Conservation (phyloP, 1,284 basidiomycete species). For the Agroathelia rolfsii region DNA sequence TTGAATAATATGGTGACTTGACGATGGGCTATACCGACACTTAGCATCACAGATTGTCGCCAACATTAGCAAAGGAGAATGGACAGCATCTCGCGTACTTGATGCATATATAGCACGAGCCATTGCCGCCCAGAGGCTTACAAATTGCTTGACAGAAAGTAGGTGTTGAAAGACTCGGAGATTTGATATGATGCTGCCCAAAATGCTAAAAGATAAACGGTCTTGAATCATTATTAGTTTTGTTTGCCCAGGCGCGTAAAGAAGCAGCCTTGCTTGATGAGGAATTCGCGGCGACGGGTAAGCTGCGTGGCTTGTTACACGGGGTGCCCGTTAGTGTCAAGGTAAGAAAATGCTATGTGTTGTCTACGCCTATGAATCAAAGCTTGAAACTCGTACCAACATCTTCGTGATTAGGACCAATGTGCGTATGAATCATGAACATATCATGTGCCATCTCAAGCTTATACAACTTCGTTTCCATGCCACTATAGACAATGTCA, state of each 20-base stretch:
- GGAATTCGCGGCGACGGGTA: slow-evolving; percentile 51
- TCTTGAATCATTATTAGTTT: slow-evolving; percentile 39
- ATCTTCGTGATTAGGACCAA: no score
- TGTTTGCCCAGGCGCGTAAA: slow-evolving; percentile 58
- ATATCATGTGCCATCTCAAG: no score
- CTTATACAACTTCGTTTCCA: slow-evolving; percentile 3
- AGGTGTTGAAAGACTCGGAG: no score
- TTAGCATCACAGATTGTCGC: slow-evolving; percentile 55
- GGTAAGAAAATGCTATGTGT: no score
- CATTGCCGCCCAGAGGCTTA: slow-evolving; percentile 48
- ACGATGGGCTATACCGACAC: no score
- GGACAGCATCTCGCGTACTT: slow-evolving; percentile 67
- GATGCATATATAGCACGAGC: slow-evolving; percentile 68
- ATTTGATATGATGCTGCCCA: no score
- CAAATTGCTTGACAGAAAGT: slow-evolving; percentile 79
- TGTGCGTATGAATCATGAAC: slow-evolving; percentile 41
- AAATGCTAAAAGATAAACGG: no score
- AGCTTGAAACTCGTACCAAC: no score
- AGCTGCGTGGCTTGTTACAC: slow-evolving; percentile 63
- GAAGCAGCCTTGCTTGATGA: slow-evolving; percentile 56
- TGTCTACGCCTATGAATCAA: no score
- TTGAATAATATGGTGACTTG: no score
- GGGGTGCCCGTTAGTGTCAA: slow-evolving; percentile 78
- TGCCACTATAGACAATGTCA: slow-evolving; percentile 39
- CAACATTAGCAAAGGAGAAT: slow-evolving; percentile 45